Conservation (phyloP, 2,329 filamentous ascomycete genomes). For the Cordyceps cicadae region DNA sequence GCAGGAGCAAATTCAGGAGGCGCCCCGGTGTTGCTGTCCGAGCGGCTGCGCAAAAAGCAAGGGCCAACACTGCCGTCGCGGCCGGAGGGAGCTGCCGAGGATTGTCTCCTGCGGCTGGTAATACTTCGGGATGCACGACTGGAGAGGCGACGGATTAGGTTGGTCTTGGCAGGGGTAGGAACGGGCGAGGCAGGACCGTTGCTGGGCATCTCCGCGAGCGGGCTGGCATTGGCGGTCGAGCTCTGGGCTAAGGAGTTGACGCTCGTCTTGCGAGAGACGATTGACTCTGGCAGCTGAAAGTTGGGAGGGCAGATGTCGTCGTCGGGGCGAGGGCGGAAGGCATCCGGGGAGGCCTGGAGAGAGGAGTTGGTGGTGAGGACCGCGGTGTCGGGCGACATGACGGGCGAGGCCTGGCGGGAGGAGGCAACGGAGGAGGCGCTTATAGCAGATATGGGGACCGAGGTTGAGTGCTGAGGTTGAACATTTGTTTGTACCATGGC, state of each 20-base stretch:
- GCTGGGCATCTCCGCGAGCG: slow-evolving; percentile 36
- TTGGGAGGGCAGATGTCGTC: slow-evolving; percentile 43
- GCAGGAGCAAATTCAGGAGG: slow-evolving; percentile 39
- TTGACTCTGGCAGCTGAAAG: slow-evolving; percentile 67
- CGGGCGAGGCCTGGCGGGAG: slow-evolving; percentile 47
- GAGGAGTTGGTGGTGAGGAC: slow-evolving; percentile 53
- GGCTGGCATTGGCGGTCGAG: slow-evolving; percentile 47
- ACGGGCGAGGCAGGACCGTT: slow-evolving; percentile 10
- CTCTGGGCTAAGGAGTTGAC: slow-evolving; percentile 56
- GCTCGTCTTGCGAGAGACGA: slow-evolving; percentile 52
- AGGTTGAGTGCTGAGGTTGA: slow-evolving; percentile 28
- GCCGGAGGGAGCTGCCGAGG: slow-evolving; percentile 66
- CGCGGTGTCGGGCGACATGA: slow-evolving; percentile 46
- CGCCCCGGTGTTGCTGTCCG: slow-evolving; percentile 74
- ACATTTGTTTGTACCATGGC: slow-evolving; percentile 41
- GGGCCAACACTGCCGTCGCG: slow-evolving; percentile 86
- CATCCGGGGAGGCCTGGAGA: slow-evolving; percentile 59
- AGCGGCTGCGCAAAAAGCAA: slow-evolving; percentile 76
- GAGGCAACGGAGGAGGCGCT: slow-evolving; percentile 50
- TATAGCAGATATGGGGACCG: slow-evolving; percentile 43
- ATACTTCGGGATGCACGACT: slow-evolving; percentile 65
- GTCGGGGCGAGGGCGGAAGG: slow-evolving; percentile 42
- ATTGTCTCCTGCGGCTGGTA: slow-evolving; percentile 61
- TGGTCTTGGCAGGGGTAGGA: slow-evolving; percentile 28
- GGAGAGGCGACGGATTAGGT: slow-evolving; percentile 75